phyloP scores from a whole-genome alignment of 192 early-diverging fungal genomes.

The Coemansia sp. region DNA sequence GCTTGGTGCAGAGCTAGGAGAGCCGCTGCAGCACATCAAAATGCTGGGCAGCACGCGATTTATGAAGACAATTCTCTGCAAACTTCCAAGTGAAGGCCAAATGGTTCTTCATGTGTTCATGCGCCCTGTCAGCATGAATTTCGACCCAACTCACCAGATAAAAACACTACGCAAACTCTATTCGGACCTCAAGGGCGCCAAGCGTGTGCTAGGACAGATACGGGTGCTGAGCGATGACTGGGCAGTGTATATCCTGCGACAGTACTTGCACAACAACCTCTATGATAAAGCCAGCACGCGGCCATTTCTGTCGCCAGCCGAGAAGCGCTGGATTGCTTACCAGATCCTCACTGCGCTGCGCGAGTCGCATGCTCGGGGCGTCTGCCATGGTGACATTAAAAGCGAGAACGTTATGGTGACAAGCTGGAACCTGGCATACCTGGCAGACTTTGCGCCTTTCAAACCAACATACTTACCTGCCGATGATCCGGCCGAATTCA shows the following conservation, averaged over 20 bases:
- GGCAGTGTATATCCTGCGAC: slow-evolving; percentile 86
- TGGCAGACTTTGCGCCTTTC: slow-evolving; percentile 85
- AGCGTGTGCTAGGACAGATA: slow-evolving; percentile 79
- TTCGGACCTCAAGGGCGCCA: slow-evolving; percentile 59
- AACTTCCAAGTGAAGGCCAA: slow-evolving; percentile 75
- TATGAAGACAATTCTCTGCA: slow-evolving; percentile 88
- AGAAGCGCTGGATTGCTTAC: slow-evolving; percentile 95
- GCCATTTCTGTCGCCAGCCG: slow-evolving; percentile 79
- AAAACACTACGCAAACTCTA: slow-evolving; percentile 30
- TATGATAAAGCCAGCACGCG: slow-evolving; percentile 97
- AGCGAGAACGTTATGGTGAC: slow-evolving; percentile 94
- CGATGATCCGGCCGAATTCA: slow-evolving; percentile 95
- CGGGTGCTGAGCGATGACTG: slow-evolving; percentile 84
- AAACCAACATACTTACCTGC: slow-evolving; percentile 94
- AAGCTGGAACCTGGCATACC: slow-evolving; percentile 92
- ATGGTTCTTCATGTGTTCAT: slow-evolving; percentile 93
- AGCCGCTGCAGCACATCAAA: slow-evolving; percentile 45
- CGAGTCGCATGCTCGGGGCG: slow-evolving; percentile 68
- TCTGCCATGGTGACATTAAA: slow-evolving; percentile 96
- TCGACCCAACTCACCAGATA: slow-evolving; percentile 43
- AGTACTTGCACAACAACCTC: slow-evolving; percentile 87
- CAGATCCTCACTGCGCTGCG: slow-evolving; percentile 81
- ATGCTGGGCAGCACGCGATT: slow-evolving; percentile 86
- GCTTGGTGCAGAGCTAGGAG: slow-evolving; percentile 46
- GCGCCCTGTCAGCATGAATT: slow-evolving; percentile 69